These are phyloP conservation scores for Chlamydomonas schloesseri DNA, from an alignment of 139 green algal species.

Conservation along the genomic window DNA sequence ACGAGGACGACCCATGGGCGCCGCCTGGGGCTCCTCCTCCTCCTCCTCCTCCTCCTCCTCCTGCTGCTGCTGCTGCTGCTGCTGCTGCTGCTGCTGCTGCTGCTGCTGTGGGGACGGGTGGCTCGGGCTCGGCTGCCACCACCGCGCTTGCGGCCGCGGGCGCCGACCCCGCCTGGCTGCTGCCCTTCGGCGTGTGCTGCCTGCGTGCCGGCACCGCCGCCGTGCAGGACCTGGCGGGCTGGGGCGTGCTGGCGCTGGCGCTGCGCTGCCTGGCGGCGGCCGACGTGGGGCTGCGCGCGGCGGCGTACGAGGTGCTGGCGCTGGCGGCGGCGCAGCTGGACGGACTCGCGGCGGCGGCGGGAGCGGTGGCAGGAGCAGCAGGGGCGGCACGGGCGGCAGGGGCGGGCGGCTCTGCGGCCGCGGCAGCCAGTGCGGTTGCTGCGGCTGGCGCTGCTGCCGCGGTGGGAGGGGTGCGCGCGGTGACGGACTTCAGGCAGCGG, in stretches of 20 bases:
- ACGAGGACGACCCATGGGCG: conserved; percentile 36
- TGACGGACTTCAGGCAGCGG: conserved; percentile 12
- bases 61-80: too few relatives aligned
- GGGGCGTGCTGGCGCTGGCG: conserved; percentile 66
- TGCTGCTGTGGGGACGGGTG: too few relatives aligned
- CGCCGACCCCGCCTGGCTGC: conserved; percentile 68
- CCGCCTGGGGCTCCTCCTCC: too few relatives aligned
- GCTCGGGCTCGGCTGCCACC: too few relatives aligned
- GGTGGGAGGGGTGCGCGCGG: neutral
- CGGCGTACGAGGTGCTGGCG: conserved; percentile 23
- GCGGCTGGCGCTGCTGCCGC: conserved; percentile 20
- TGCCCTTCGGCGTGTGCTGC: conserved; percentile 58
- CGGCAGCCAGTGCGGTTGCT: neutral
- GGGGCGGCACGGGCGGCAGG: too few relatives aligned
- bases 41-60: too few relatives aligned
- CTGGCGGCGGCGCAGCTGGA: conserved; percentile 31
- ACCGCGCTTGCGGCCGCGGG: conserved; percentile 1
- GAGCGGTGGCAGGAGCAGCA: neutral
- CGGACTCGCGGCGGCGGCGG: neutral
- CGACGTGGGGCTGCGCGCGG: conserved; percentile 49
- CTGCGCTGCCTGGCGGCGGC: conserved; percentile 61
- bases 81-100: too few relatives aligned
- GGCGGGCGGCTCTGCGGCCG: neutral
- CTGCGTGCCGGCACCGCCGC: conserved; percentile 50
- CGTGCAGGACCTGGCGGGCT: conserved; percentile 38